These are phyloP conservation scores for Pleurotus sapidus DNA, from an alignment of 768 basidiomycete genomes.

Conservation along the genomic window DNA sequence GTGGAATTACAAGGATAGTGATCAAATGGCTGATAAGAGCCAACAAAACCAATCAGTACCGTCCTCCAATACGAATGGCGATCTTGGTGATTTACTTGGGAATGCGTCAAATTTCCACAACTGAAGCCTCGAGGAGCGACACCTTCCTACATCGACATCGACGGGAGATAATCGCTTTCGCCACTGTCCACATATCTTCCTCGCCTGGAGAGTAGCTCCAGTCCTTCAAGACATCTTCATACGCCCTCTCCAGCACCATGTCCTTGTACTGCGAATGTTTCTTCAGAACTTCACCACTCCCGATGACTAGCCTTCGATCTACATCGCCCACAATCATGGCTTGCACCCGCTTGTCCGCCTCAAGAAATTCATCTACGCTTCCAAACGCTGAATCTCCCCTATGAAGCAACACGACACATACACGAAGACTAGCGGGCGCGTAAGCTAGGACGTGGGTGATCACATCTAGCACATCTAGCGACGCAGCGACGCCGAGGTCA, in stretches of 20 bases:
- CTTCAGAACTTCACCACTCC: constrained; percentile 3
- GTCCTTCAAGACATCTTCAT: constrained; percentile 13
- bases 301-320: constrained; percentile 8
- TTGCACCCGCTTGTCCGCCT: too few relatives aligned
- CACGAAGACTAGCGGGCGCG: constrained; percentile 5
- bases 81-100: too few relatives aligned
- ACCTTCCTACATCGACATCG: too few relatives aligned
- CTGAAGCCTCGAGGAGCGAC: too few relatives aligned
- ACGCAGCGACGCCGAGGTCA: constrained; percentile 9
- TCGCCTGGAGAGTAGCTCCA: constrained; percentile 3
- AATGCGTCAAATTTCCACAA: too few relatives aligned
- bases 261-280: constrained; percentile 1
- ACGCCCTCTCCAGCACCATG: constrained; percentile 8
- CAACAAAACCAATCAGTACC: too few relatives aligned
- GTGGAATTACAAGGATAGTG: too few relatives aligned
- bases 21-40: too few relatives aligned
- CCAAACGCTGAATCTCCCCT: neutral
- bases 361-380: too few relatives aligned
- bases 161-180: too few relatives aligned
- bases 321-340: neutral
- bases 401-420: constrained; percentile 10
- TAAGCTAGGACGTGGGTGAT: constrained; percentile 6
- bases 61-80: too few relatives aligned
- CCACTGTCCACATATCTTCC: too few relatives aligned
- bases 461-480: constrained; percentile 2